Evolutionary conservation across 352 stramenopile species (phyloP).

Genomic region (Phytophthora agathidicida): DNA sequence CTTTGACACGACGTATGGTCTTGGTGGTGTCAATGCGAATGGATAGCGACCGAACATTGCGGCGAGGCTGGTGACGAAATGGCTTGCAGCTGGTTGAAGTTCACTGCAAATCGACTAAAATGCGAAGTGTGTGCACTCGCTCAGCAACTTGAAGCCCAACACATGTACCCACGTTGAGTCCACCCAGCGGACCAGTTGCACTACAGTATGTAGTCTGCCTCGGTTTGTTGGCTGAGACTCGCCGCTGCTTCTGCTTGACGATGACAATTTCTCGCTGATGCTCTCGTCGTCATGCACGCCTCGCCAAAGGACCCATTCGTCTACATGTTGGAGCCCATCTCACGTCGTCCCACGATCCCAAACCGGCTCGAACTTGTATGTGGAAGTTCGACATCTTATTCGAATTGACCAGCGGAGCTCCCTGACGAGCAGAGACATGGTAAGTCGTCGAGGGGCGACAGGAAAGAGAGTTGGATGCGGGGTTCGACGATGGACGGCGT

Average conservation of each 20-base stretch:
- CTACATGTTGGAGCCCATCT: constrained; percentile 21
- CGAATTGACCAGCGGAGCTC: no score
- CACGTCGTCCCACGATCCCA: background rate
- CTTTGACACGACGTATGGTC: constrained; percentile 5
- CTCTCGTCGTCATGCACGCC: background rate
- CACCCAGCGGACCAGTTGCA: no score
- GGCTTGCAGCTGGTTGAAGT: no score
- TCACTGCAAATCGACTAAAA: constrained; percentile 6
- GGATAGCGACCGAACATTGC: no score
- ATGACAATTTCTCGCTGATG: background rate
- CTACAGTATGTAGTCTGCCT: no score
- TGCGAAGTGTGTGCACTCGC: background rate
- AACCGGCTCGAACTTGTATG: no score
- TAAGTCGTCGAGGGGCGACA: constrained; percentile 16
- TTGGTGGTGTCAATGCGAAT: background rate
- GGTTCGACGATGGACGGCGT: constrained; percentile 6
- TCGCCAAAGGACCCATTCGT: constrained; percentile 27
- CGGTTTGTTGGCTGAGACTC: no score
- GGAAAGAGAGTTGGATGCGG: constrained; percentile 13
- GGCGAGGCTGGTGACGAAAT: no score
- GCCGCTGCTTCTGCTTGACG: background rate
- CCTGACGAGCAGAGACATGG: no score
- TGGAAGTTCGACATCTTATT: no score
- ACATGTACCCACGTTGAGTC: no score
- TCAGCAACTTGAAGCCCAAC: no score